Base-by-base conservation (phyloP, 1,139 yeast genomes). In the Candida neerlandica region DNA sequence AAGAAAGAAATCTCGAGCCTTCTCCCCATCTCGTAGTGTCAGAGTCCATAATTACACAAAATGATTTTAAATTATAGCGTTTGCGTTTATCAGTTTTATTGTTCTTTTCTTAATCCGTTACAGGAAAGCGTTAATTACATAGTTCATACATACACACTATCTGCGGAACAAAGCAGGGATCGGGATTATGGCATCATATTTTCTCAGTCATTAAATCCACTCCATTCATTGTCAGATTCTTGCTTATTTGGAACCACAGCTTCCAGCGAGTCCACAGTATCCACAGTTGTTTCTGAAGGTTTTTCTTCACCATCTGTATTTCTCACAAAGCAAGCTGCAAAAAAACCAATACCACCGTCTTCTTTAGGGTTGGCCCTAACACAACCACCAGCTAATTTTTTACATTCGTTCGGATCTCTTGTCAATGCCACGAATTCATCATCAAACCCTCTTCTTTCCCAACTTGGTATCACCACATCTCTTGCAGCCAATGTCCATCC, bases 301-400 rank as follows among this genome's bases (percentile, higher is more conserved):
- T 14, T 27, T 29, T 29, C 16, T 5, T 26, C 35, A 9, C 46
- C 37, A 39, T 45, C 29, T 15, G n/a, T 15, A 38, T 9, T 37
- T 34, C 45, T 70, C 45, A 84, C 80, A 63, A 88, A 87, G 50
- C 89, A 84, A 1, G 89, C 98, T 0, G 97, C 98, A 69, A 94
- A 94, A 64, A 94, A 94, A 0, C 99, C 99, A 58, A 94, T 94
- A 11, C 99, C 99, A 34, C 98, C 97, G 64, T 94, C 98, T 49
- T 81, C 86, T 56, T 83, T 86, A 0, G 98, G 97, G 43, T 84
- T 68, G 0, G 94, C 88, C 55, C 99, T 74, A 0, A 94, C 85
- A 66, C 97, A 90, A 0, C 96, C 94, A 2, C 86, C 91, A 0
- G 97, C 96, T 44, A 88, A 64, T 37, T 70, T 73, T 48, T 74